Base-by-base conservation (phyloP, 2,329 filamentous ascomycete genomes). In the Coniella lustricola region DNA sequence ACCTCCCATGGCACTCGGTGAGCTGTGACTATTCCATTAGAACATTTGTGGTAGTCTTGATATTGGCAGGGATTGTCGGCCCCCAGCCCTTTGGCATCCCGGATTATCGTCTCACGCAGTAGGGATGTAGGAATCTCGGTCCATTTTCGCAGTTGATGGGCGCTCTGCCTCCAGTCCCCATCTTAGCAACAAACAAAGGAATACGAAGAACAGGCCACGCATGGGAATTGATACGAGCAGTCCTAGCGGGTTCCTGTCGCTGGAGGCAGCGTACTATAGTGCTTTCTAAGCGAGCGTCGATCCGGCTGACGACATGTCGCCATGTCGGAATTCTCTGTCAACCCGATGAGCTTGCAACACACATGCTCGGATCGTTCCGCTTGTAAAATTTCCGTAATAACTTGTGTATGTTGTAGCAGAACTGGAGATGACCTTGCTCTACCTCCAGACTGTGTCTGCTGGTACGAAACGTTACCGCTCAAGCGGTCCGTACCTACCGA, bases 401-500 rank as follows among this genome's bases (percentile, higher is more conserved):
- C 25, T 5, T 5, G 25, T 10, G 10, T 29, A 29, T 44, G 35
- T 25, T 32, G 20, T 10, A 34, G 33, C n/a, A 21, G 3, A 7
- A 20, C 37, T 22, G 37, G 2, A 20, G n/a, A n/a, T n/a, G n/a
- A n/a, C n/a, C 51, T 54, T 48, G 45, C 49, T 48, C 34, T 46
- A 43, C 47, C 54, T 46, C 40, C 51, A 55, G 25, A 13, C 45
- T 34, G 8, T n/a, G 18, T 21, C 41, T 35, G 18, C 18, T 21
- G 31, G 17, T 10, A 29, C 25, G 25, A 33, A 21, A 32, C 39
- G 48, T 54, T 55, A 57, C 60, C 64, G 66, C 67, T 62, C 62
- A 57, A 54, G 60, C 67, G 67, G 67, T 66, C 67, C 67, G 67
- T 60, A 56, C 61, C 59, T 65, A 63, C 67, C 67, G 67, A 63